phyloP scores from a whole-genome alignment of 2,329 filamentous ascomycete species.

The Metarhizium brunneum region DNA sequence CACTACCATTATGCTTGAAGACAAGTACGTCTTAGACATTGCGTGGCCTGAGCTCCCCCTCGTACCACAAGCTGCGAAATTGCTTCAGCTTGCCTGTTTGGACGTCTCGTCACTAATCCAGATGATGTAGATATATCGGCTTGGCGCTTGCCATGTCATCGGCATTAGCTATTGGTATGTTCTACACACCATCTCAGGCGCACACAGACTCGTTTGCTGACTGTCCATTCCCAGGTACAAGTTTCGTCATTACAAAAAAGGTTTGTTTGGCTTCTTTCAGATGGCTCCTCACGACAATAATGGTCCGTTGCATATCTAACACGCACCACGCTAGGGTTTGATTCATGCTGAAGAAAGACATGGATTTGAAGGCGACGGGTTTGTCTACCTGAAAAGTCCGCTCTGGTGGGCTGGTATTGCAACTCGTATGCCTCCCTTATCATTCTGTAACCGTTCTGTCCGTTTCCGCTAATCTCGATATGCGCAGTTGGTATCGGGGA shows the following conservation, averaged over 20 bases:
- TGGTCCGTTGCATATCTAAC: not conserved
- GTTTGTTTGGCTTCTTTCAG: slow-evolving; percentile 30
- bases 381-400: slow-evolving; percentile 87
- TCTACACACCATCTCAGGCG: not conserved
- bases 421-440: slow-evolving; percentile 53
- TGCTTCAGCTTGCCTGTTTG: not conserved
- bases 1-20: slow-evolving; percentile 23
- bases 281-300: not conserved
- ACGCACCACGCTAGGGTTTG: slow-evolving; percentile 51
- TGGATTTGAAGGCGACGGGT: slow-evolving; percentile 95
- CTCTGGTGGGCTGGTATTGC: slow-evolving; percentile 94
- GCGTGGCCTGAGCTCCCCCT: not conserved
- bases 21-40: slow-evolving; percentile 23
- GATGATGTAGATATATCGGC: slow-evolving; percentile 58
- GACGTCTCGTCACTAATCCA: not conserved
- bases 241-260: slow-evolving; percentile 99
- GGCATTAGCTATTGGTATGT: slow-evolving; percentile 66
- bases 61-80: not conserved
- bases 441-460: not conserved
- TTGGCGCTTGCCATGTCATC: slow-evolving; percentile 66
- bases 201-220: slow-evolving; percentile 9
- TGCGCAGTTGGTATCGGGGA: slow-evolving; percentile 77
- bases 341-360: slow-evolving; percentile 84
- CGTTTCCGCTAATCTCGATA: slow-evolving; percentile 1
- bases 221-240: slow-evolving; percentile 54